phyloP scores from a whole-genome alignment of 768 basidiomycete genomes.

The Boletus vermiculosoides region DNA sequence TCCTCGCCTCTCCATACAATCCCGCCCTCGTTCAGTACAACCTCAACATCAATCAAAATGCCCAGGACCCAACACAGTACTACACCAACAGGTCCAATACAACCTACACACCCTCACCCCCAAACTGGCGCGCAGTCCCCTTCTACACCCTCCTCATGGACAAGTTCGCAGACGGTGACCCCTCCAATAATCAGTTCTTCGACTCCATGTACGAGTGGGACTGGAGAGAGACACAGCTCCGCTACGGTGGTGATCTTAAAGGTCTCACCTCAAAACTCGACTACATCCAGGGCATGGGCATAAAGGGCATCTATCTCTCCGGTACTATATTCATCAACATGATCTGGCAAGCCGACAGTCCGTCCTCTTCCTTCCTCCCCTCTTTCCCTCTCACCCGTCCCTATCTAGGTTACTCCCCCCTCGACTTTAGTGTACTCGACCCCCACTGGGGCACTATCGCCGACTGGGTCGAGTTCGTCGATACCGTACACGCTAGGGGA shows the following conservation, averaged over 20 bases:
- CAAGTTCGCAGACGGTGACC: constrained; percentile 94
- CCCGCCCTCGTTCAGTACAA: constrained; percentile 71
- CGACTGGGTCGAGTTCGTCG: constrained; percentile 77
- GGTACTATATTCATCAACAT: constrained; percentile 93
- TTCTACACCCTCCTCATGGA: constrained; percentile 83
- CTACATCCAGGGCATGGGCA: constrained; percentile 88
- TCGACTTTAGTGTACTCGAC: constrained; percentile 88
- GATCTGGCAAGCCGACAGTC: constrained; percentile 97
- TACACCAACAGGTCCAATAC: constrained; percentile 54
- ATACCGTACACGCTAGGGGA: constrained; percentile 70
- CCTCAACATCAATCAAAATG: constrained; percentile 74
- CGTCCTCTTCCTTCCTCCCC: constrained; percentile 32
- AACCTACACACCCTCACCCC: constrained; percentile 75
- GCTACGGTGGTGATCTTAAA: constrained; percentile 85
- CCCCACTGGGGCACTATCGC: constrained; percentile 87
- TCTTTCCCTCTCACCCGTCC: background rate
- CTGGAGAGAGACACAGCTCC: constrained; percentile 84
- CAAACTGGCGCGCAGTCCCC: constrained; percentile 83
- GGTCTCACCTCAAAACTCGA: constrained; percentile 75
- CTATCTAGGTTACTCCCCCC: constrained; percentile 76
- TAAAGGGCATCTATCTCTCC: constrained; percentile 82
- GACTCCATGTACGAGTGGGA: constrained; percentile 77
- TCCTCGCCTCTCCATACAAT: constrained; percentile 63
- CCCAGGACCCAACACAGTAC: constrained; percentile 66
- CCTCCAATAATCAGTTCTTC: constrained; percentile 89